phyloP scores from a whole-genome alignment of 345 rosid genomes.

The Chamaenerion angustifolium region DNA sequence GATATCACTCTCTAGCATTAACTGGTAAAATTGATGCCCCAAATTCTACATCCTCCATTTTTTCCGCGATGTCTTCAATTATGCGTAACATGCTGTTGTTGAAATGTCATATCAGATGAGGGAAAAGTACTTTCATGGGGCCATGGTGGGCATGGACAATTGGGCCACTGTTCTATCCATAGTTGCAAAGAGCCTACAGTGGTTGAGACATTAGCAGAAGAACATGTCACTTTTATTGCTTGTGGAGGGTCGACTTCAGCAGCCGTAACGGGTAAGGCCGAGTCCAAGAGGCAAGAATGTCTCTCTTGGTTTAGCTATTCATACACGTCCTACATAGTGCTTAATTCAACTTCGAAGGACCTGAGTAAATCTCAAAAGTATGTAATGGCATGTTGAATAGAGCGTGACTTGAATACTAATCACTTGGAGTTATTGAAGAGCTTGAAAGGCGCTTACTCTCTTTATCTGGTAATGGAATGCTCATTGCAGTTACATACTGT shows the following conservation, averaged over 20 bases:
- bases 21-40: constrained; percentile 35
- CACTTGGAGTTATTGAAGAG: no score
- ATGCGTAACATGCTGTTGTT: background rate
- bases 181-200: constrained; percentile 43
- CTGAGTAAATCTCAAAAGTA: no score
- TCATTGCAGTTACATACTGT: no score
- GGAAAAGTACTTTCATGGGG: constrained; percentile 94
- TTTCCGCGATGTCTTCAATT: background rate
- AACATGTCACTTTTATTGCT: constrained; percentile 41
- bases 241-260: constrained; percentile 92
- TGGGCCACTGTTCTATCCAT: constrained; percentile 50
- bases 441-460: no score
- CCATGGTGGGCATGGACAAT: constrained; percentile 85
- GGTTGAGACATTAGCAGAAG: constrained; percentile 53
- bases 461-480: no score
- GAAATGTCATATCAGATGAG: constrained; percentile 30
- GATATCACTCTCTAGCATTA: constrained; percentile 86
- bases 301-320: background rate
- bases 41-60: background rate
- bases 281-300: background rate
- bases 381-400: no score
- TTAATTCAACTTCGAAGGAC: background rate
- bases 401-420: no score
- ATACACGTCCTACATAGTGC: background rate
- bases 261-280: constrained; percentile 50